Base-by-base conservation (phyloP, 2,329 filamentous ascomycete genomes). In the Phialophora verrucosa region DNA sequence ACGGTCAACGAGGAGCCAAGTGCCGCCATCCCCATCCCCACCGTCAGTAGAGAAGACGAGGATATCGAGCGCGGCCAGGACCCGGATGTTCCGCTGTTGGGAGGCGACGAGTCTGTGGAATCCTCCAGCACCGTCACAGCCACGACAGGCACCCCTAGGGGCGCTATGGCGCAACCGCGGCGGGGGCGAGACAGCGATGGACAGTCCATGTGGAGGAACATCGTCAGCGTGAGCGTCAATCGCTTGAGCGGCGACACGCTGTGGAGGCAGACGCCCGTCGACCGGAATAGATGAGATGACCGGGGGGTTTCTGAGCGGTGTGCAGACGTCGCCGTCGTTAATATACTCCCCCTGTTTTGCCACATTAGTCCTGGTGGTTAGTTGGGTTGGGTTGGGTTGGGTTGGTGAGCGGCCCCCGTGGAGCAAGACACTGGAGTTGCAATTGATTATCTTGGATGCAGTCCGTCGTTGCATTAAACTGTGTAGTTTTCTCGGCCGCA, bases 1-100 rank as follows among this genome's bases (percentile, higher is more conserved):
- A 79, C 78, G 2, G 76, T 77, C 31, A 82, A 83, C 60, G 80
- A 81, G 29, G 81, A 83, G 5, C 80, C 83, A 3, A 83, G 83
- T 29, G 80, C 84, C 4, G 83, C 83, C 29, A 78, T 82, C 35
- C 82, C 82, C 8, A 80, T 86, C 17, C 76, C 79, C 2, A 70
- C 73, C 60, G 76, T 77, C 27, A 79, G 44, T 14, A 44, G 62
- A 20, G 74, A 75, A n/a, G 74, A 76, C 35, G 76, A 76, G 3
- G 82, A 84, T 64, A 70, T 81, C 11, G 82, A 83, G 64, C 77
- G 78, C 31, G 80, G 76, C 35, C 75, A 76, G 12, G 74, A 72
- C 49, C 65, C 74, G 10, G 75, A 76, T 29, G 72, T 72, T 23
- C 77, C 77, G 5, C 73, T 78, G 42, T 74, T 80, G 44, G 75